phyloP scores from a whole-genome alignment of 2,329 filamentous ascomycete genomes.

The Aspergillus thermomutatus region DNA sequence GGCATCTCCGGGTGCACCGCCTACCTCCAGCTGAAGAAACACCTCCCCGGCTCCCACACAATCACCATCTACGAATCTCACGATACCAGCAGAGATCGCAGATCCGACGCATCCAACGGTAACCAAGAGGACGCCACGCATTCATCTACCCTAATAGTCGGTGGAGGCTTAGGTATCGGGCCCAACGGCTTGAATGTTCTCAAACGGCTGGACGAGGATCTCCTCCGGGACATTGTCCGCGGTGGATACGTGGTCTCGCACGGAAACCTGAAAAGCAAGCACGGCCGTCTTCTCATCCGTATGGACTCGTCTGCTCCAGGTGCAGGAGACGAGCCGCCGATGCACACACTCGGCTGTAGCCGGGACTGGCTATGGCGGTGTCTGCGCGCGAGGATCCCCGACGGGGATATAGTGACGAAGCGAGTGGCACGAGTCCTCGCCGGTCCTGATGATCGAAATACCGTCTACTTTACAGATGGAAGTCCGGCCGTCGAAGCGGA shows the following conservation, averaged over 20 bases:
- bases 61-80: conserved; percentile 43
- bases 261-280: conserved; percentile 32
- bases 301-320: conserved; percentile 16
- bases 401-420: conserved; percentile 31
- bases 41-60: conserved; percentile 32
- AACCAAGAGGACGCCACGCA: conserved; percentile 18
- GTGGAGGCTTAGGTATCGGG: conserved; percentile 37
- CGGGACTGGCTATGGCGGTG: conserved; percentile 39
- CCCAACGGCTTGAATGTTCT: conserved; percentile 42
- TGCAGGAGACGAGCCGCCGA: conserved; percentile 8
- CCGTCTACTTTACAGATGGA: conserved; percentile 34
- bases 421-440: conserved; percentile 28
- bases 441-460: conserved; percentile 20
- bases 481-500: conserved; percentile 34
- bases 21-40: conserved; percentile 41
- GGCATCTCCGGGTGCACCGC: conserved; percentile 40
- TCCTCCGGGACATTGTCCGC: conserved; percentile 31
- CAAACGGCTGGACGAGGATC: conserved; percentile 32
- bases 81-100: conserved; percentile 23
- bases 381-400: conserved; percentile 35
- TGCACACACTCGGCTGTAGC: conserved; percentile 35
- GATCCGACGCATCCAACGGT: conserved; percentile 12
- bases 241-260: conserved; percentile 33
- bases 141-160: conserved; percentile 36
- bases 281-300: conserved; percentile 31